Base-by-base conservation (phyloP, 345 rosid genomes). In the Rubroshorea leprosula region DNA sequence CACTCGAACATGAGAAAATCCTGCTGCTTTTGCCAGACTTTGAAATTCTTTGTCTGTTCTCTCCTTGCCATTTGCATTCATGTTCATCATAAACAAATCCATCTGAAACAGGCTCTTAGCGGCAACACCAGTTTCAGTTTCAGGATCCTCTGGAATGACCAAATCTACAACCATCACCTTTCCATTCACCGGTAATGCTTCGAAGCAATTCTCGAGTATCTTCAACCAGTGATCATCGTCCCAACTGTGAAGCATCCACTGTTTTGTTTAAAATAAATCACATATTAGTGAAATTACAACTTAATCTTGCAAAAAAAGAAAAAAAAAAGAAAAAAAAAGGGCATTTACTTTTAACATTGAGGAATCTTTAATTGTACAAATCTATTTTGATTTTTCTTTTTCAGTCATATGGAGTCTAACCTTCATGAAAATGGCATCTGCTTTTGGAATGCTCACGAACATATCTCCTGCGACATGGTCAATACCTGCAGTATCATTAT, bases 401-500 rank as follows among this genome's bases (percentile, higher is more conserved):
- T 5, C 17, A 2, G 35, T 29, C 35, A 4, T 4, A 29, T 29
- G 35, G 9, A 29, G 35, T 29, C 25, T 26, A 12, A 85, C 89
- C 85, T 83, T 80, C 82, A 83, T 82, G 84, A 82, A 82, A 66
- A 85, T 79, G 55, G 79, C 80, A 46, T 87, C 83, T 62, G 83
- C 89, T 57, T 79, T 65, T 10, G 94, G 91, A 46, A 76, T 45
- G 81, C 81, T n/a, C n/a, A n/a, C n/a, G n/a, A n/a, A n/a, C n/a
- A n/a, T n/a, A n/a, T n/a, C n/a, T n/a, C n/a, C n/a, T 49, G 74
- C 61, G 67, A 77, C 70, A 69, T 75, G 57, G 54, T 65, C 62
- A 13, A 79, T 74, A 7, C 76, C 74, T 69, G 62, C 38, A 70
- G 56, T 27, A 56, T 18, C 3, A 22, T 19, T 15, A 20, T 23